Base-by-base conservation (phyloP, 75 land plant species). In the Cryptomeria japonica region DNA sequence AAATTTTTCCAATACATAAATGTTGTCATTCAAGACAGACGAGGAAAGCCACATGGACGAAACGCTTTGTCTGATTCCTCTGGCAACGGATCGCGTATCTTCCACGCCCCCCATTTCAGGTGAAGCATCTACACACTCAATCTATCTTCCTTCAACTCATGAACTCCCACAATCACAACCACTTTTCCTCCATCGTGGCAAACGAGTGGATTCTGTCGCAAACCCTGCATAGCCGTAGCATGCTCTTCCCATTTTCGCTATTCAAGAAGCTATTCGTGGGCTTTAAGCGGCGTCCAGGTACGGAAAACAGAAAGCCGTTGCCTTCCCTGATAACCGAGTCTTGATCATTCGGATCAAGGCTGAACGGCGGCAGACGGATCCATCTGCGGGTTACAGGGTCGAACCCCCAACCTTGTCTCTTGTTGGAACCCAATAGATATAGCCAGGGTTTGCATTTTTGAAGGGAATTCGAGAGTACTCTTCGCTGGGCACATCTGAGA, bases 181-280 rank as follows among this genome's bases (percentile, higher is more conserved):
- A 91, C 32, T 31, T 82, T 22, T 0, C 47, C 28, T 14, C 87
- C 89, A 22, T 88, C 87, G 47, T 84, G 18, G 34, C 90, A 91
- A 56, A 93, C 91, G 58, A 89, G 36, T 0, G 94, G 94, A 85
- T 93, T 92, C 51, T 6, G 55, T 1, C 94, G 88, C 91, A 92
- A 93, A 25, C 85, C 80, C 46, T 8, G 72, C 37, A 92, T 93
- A 7, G 89, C 49, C 19, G 49, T 87, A 9, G 78, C 87, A n/a
- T n/a, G 70, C 44, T 82, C 41, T 6, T 41, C 34, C 16, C 39
- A 37, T 93, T 92, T 92, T 15, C 68, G 36, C 16, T 61, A 49
- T 85, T 39, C 85, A 93, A 80, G 22, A 92, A 88, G 36, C 90
- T 92, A 16, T 39, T 11, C 37, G 89, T 90, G 90, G 90, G 85